Base-by-base conservation (phyloP, 225 moss, liverwort and hornwort genomes). In the Anthoceros angustus region DNA sequence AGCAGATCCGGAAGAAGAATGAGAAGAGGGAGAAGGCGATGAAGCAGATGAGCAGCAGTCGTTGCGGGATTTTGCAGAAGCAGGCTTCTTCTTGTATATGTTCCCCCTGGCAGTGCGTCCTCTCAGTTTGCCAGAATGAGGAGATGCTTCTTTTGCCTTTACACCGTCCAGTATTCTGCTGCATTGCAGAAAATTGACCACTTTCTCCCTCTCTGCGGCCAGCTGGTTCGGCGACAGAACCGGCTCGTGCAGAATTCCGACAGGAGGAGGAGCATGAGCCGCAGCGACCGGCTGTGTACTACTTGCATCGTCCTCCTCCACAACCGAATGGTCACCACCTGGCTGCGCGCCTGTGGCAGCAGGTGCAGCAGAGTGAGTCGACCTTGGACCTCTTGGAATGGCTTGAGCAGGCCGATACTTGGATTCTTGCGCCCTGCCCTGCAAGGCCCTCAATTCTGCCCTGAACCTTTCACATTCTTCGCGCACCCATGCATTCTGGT, bases 381-480 rank as follows among this genome's bases (percentile, higher is more conserved):
- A 46, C 45, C 45, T 46, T 5, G 45, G 6, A 11, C 45, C 45
- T 5, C 32, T 32, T 32, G 18, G 14, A 48, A 12, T 6, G 46
- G 46, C 18, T 12, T 12, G 46, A 12, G 40, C 65, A 40, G 21
- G 72, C 80, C 12, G 67, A 76, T 60, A 83, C 91, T 75, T 81
- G 78, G 26, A 78, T 72, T 41, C 83, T 80, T n/a, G 84, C 79
- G 61, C 79, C 80, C 39, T 77, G 68, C 14, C 81, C 43, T 82
- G 84, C 61, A 92, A 80, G 69, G 79, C 75, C 64, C 81, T 84
- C 77, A 92, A 85, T 63, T 87, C 80, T 24, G 78, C 84, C 25
- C 92, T 77, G 60, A 92, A 89, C 71, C 80, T 86, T 72, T 86
- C 85, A 64, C 89, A 88, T 24, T 89, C 86, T 70, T 81, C 88